Evolutionary conservation across 2,329 filamentous ascomycete genomes (phyloP), one percentile per base, ranked within the genome.

Genomic region (Fonsecaea monophora): DNA sequence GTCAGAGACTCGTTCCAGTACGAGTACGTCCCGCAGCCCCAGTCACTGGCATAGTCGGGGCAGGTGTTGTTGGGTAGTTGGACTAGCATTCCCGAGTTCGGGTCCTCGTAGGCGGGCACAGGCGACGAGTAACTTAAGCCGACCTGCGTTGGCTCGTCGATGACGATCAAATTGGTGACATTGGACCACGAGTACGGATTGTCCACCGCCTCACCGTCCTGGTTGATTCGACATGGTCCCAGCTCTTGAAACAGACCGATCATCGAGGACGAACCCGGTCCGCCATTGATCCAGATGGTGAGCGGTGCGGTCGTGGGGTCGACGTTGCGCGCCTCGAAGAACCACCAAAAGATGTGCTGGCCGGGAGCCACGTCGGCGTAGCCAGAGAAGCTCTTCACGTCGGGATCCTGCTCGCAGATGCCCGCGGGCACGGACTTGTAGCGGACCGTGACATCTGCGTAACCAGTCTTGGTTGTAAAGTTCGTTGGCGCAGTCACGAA

Each of bases 81-180:
- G 13, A 73, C 66, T 2, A 72, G 53, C 15, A 63, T 48, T n/a
- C 57, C 62, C 7, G 59, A 67, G 18, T 50, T 67, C 10, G 61
- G 61, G 35, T 73, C 71, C 50, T 57, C 25, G 60, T 72, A 73
- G 7, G 57, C 72, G 9, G 72, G 70, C 32, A 73, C 68, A 2
- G 72, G 69, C 3, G 61, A 66, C 2, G 80, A 70, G 73, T 88
- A 89, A 10, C 83, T 86, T 72, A 88, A 85, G 0, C 87, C 87
- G 4, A 86, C 83, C 55, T 85, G 83, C 9, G 82, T 84, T 8
- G 86, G 90, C 75, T 91, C 85, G 71, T 92, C 89, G 71, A 92
- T 86, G 76, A 89, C 91, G 15, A 92, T 84, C 59, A 77, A 74
- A 59, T 77, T 77, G 62, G 65, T 68, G 42, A 73, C 66, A 25